phyloP scores from a whole-genome alignment of 192 early-diverging fungal species.

The Coemansia sp. region DNA sequence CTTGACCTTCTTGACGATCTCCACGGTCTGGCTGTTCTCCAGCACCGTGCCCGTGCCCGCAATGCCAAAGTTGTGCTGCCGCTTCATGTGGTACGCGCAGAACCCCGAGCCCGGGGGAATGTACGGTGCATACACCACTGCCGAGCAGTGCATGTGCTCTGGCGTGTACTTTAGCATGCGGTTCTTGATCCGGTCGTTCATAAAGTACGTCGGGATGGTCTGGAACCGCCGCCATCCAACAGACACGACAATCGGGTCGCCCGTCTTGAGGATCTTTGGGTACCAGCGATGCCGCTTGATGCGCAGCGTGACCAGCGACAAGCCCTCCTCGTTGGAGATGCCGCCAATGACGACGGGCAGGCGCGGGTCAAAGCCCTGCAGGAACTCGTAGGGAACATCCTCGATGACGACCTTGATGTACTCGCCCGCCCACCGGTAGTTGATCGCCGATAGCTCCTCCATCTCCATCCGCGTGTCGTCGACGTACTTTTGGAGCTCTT shows the following conservation, averaged over 20 bases:
- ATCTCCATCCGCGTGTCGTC: constrained; percentile 83
- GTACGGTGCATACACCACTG: constrained; percentile 90
- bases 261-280: constrained; percentile 90
- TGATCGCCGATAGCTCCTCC: constrained; percentile 76
- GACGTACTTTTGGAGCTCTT: constrained; percentile 77
- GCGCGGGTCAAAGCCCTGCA: constrained; percentile 82
- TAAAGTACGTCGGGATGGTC: constrained; percentile 88
- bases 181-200: constrained; percentile 88
- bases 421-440: constrained; percentile 88
- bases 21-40: constrained; percentile 86
- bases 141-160: constrained; percentile 99
- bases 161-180: constrained; percentile 99
- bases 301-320: constrained; percentile 92
- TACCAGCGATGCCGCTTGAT: constrained; percentile 99
- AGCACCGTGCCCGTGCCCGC: constrained; percentile 93
- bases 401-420: constrained; percentile 90
- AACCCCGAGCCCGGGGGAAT: constrained; percentile 95
- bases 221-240: constrained; percentile 99
- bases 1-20: constrained; percentile 99
- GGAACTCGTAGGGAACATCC: constrained; percentile 92
- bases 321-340: constrained; percentile 81
- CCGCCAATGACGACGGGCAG: constrained; percentile 92
- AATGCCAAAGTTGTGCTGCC: constrained; percentile 89
- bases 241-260: constrained; percentile 96
- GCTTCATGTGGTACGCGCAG: constrained; percentile 61